phyloP scores from a whole-genome alignment of 2,329 filamentous ascomycete genomes.

The Pseudocercospora pini-densiflorae region DNA sequence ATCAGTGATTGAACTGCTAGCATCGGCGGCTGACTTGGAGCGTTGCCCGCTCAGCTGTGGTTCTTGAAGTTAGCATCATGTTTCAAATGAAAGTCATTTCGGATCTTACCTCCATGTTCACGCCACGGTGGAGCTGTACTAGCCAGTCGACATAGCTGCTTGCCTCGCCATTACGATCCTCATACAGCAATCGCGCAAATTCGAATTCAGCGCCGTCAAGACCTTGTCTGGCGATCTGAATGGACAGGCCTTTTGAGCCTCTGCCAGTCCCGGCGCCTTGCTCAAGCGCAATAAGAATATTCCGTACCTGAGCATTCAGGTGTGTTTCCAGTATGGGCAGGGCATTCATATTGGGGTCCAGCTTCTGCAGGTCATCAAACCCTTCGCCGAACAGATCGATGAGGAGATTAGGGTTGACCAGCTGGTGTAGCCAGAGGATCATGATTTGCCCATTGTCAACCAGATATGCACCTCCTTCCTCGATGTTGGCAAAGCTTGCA shows the following conservation, averaged over 20 bases:
- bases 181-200: slow-evolving; percentile 86
- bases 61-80: slow-evolving; percentile 23
- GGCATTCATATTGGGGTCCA: slow-evolving; percentile 80
- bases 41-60: slow-evolving; percentile 38
- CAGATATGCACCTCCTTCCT: slow-evolving; percentile 91
- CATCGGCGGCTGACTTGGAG: slow-evolving; percentile 31
- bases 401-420: slow-evolving; percentile 90
- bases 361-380: slow-evolving; percentile 69
- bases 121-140: slow-evolving; percentile 89
- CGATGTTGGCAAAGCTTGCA: slow-evolving; percentile 83
- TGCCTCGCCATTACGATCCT: slow-evolving; percentile 96
- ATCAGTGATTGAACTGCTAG: slow-evolving; percentile 32
- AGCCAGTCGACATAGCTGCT: slow-evolving; percentile 99
- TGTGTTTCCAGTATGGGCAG: slow-evolving; percentile 88
- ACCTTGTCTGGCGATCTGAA: slow-evolving; percentile 90
- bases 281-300: slow-evolving; percentile 86
- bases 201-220: slow-evolving; percentile 96
- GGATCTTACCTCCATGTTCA: slow-evolving; percentile 74
- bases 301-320: slow-evolving; percentile 91
- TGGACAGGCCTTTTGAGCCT: slow-evolving; percentile 72
- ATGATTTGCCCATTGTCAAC: slow-evolving; percentile 95
- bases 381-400: slow-evolving; percentile 86
- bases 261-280: slow-evolving; percentile 58
- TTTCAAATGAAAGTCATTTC: not conserved
- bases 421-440: slow-evolving; percentile 88